phyloP scores from a whole-genome alignment of 208 protist genomes.

The Leptomonas pyrrhocoris region DNA sequence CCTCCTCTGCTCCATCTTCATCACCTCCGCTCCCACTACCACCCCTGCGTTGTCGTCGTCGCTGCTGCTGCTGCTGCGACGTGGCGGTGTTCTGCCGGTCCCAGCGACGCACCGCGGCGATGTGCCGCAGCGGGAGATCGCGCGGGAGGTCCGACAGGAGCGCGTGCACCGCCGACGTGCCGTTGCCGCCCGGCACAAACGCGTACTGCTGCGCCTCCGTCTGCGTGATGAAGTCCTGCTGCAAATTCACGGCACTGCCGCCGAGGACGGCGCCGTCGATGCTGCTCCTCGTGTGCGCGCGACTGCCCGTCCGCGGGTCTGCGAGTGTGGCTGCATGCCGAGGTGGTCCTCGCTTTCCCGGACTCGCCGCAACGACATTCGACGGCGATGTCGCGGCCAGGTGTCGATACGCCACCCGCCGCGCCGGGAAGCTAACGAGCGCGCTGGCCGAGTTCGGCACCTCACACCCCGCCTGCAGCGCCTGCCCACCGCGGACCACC shows the following conservation, averaged over 20 bases:
- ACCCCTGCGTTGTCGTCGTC: not conserved
- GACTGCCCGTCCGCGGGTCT: not conserved
- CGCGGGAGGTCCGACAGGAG: conserved; percentile 53
- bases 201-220: conserved; percentile 30
- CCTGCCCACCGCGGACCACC: conserved; percentile 18
- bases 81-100: not conserved
- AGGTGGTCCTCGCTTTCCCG: too few species aligned
- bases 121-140: conserved; percentile 43
- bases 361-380: too few species aligned
- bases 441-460: conserved; percentile 12
- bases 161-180: not conserved
- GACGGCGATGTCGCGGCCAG: conserved; percentile 2
- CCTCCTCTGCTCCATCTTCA: not conserved
- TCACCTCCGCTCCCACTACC: not conserved
- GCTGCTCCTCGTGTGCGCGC: not conserved
- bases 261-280: not conserved
- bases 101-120: conserved; percentile 28
- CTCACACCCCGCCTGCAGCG: conserved; percentile 10
- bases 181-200: conserved; percentile 22
- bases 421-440: conserved; percentile 24
- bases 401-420: conserved; percentile 17
- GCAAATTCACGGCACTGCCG: conserved; percentile 32
- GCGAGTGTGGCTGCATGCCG: not conserved
- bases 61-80: conserved; percentile 2
- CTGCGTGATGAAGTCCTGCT: conserved; percentile 20